Evolutionary conservation across 2,329 filamentous ascomycete species (phyloP).

Genomic region (Coniochaeta pulveracea): DNA sequence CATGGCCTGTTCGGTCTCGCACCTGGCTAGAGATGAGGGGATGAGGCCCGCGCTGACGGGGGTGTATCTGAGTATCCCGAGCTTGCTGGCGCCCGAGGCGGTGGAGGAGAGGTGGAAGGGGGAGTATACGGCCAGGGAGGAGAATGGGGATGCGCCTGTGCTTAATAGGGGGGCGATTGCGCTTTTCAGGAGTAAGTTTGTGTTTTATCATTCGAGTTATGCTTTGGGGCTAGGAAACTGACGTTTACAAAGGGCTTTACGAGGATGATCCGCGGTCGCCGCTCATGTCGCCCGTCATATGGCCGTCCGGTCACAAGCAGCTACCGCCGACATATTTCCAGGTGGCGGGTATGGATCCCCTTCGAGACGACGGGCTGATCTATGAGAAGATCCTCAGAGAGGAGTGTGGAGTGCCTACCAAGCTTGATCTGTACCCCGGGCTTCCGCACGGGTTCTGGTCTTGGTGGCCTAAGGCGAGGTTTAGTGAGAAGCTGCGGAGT

Average conservation of each 20-base stretch:
- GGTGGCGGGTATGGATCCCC: constrained; percentile 35
- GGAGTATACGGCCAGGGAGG: constrained; percentile 25
- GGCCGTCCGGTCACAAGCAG: constrained; percentile 15
- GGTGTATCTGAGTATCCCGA: constrained; percentile 4
- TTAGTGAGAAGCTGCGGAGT: not conserved
- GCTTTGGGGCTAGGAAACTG: too few species aligned
- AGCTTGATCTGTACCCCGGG: not conserved
- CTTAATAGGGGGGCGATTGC: constrained; percentile 17
- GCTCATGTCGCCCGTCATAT: constrained; percentile 20
- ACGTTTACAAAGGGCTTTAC: constrained; percentile 11
- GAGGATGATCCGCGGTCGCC: constrained; percentile 11
- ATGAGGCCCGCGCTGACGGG: constrained; percentile 9
- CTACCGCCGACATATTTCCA: constrained; percentile 37
- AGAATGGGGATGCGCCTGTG: constrained; percentile 25
- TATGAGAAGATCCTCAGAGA: constrained; percentile 36
- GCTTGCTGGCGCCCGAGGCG: constrained; percentile 4
- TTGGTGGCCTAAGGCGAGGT: not conserved
- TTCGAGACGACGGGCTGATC: constrained; percentile 40
- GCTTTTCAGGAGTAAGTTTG: constrained; percentile 14
- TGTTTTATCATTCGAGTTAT: too few species aligned
- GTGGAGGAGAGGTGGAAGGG: constrained; percentile 24
- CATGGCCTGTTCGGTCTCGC: constrained; percentile 7
- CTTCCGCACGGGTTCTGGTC: constrained; percentile 2
- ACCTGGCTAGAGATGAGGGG: constrained; percentile 6
- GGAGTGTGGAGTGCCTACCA: constrained; percentile 16